Evolutionary conservation across 495 filamentous ascomycete species (phyloP).

Genomic region (Eremomyces bilateralis): DNA sequence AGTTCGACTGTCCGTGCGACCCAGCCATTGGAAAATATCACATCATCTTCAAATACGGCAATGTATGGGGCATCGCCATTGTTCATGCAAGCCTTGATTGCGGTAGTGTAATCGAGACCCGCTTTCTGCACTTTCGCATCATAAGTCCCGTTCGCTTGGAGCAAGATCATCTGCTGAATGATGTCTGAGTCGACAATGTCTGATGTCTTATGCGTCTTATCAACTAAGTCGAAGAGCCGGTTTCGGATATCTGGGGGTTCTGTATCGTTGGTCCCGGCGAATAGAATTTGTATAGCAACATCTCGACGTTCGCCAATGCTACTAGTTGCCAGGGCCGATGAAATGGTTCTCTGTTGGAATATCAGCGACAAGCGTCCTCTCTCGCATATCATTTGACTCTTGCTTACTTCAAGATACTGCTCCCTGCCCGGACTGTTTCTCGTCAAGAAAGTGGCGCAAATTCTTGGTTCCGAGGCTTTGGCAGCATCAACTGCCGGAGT

Average conservation of each 20-base stretch:
- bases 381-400: no score
- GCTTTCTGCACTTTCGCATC: background rate
- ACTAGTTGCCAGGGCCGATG: no score
- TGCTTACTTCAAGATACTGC: background rate
- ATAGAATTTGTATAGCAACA: no score
- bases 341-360: no score
- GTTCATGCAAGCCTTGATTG: background rate
- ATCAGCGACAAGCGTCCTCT: no score
- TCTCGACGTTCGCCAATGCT: no score
- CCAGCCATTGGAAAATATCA: background rate
- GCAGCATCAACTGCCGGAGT: background rate
- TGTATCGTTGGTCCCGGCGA: no score
- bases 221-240: background rate
- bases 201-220: background rate
- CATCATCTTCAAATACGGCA: constrained; percentile 1
- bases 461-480: background rate
- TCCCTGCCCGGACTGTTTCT: background rate
- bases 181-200: background rate
- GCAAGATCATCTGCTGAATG: background rate
- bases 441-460: background rate
- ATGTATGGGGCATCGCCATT: background rate
- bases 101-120: background rate
- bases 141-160: background rate
- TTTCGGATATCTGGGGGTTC: background rate
- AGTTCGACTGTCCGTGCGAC: background rate